Evolutionary conservation across 345 rosid species (phyloP).

Genomic region (Rhodamnia rubescens): DNA sequence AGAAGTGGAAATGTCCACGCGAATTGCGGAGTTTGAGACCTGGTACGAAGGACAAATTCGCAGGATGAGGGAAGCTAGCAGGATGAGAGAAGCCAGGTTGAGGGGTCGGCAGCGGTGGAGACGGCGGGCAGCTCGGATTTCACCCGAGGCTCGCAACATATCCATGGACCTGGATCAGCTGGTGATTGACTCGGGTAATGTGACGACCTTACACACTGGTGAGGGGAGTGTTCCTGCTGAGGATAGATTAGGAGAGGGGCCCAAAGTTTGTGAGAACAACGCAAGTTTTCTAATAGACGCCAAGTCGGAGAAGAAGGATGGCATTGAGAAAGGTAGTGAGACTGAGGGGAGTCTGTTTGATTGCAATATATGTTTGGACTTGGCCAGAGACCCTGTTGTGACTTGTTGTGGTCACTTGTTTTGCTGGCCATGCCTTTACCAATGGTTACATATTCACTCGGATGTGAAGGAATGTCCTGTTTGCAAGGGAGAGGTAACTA

Average conservation of each 20-base stretch:
- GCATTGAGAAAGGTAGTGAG: conserved; percentile 37
- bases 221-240: conserved; percentile 75
- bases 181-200: conserved; percentile 36
- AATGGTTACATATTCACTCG: conserved; percentile 60
- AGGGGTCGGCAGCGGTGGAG: conserved; percentile 42
- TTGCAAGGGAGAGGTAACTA: conserved; percentile 83
- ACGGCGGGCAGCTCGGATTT: conserved; percentile 36
- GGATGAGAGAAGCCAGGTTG: conserved; percentile 50
- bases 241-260: conserved; percentile 44
- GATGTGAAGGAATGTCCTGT: conserved; percentile 91
- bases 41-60: conserved; percentile 32
- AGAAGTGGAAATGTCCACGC: conserved; percentile 28
- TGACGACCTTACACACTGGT: conserved; percentile 57
- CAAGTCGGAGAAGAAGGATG: conserved; percentile 35
- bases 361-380: conserved; percentile 74
- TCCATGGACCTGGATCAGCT: conserved; percentile 58
- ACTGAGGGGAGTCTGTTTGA: conserved; percentile 62
- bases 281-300: conserved; percentile 39
- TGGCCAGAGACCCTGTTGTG: conserved; percentile 76
- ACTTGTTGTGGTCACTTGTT: conserved; percentile 91
- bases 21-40: conserved; percentile 37
- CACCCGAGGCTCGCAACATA: conserved; percentile 29
- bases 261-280: conserved; percentile 58
- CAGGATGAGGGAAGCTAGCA: conserved; percentile 37
- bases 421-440: conserved; percentile 89